Evolutionary conservation across 176 grass and related monocot species (phyloP).

Genomic region (Lolium rigidum): DNA sequence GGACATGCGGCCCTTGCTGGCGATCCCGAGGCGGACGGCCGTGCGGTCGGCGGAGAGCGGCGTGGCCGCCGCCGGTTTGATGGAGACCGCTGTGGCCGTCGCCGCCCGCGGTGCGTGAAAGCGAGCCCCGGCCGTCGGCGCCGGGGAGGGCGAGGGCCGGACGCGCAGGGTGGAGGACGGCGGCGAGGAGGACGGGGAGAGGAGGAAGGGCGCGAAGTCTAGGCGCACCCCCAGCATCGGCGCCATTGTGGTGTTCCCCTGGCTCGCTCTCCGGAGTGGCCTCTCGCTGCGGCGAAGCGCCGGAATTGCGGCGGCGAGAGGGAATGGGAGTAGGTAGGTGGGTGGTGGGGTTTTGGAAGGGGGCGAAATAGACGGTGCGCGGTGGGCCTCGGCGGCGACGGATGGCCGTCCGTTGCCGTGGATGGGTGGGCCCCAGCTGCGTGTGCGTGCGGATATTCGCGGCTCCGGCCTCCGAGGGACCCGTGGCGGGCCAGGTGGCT

Average conservation of each 20-base stretch:
- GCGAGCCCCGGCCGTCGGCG: neutral
- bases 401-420: conserved; percentile 19
- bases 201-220: conserved; percentile 6
- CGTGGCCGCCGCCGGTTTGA: conserved; percentile 3
- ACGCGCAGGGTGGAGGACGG: too few relatives aligned
- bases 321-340: neutral
- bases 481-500: neutral
- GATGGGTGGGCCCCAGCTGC: neutral
- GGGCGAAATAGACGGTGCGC: neutral
- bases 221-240: conserved; percentile 34
- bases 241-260: too few relatives aligned
- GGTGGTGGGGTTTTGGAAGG: neutral
- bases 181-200: conserved; percentile 1
- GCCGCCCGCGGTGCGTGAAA: conserved; percentile 18
- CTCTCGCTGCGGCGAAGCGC: conserved; percentile 37
- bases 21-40: conserved; percentile 79
- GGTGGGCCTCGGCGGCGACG: neutral
- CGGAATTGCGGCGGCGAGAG: conserved; percentile 33
- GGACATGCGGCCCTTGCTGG: conserved; percentile 94
- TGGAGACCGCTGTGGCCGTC: conserved; percentile 38
- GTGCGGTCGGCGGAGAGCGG: conserved; percentile 49
- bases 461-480: neutral
- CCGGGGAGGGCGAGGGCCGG: too few relatives aligned
- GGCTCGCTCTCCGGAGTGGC: neutral
- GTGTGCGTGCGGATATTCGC: neutral